Evolutionary conservation across 2,329 filamentous ascomycete species (phyloP).

Genomic region (Dryadomyces quercivorus): DNA sequence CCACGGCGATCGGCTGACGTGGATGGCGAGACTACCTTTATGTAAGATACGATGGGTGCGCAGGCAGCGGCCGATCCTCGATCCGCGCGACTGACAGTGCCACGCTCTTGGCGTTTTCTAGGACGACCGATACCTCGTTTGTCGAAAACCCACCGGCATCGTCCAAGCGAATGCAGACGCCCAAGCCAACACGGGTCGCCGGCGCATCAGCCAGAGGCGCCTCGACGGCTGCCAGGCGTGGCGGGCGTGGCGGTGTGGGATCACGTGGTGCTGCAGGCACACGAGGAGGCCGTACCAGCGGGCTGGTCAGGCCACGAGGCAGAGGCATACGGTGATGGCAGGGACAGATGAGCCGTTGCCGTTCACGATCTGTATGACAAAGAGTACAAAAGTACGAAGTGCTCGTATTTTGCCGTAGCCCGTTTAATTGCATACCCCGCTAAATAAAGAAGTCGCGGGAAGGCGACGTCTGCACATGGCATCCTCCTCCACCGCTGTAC

Average conservation of each 20-base stretch:
- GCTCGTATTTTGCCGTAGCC: neutral
- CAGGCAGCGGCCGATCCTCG: neutral
- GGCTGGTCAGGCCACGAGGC: constrained; percentile 32
- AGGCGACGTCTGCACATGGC: neutral
- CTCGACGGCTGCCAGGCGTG: constrained; percentile 17
- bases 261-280: constrained; percentile 21
- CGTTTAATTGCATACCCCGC: constrained; percentile 10
- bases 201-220: constrained; percentile 27
- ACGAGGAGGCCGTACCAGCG: constrained; percentile 27
- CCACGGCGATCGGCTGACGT: constrained; percentile 21
- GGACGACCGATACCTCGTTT: constrained; percentile 85
- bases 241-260: constrained; percentile 18
- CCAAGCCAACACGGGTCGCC: constrained; percentile 36
- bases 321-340: constrained; percentile 29
- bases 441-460: neutral
- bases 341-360: neutral
- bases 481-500: too few relatives aligned
- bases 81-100: neutral
- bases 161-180: constrained; percentile 35
- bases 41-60: constrained; percentile 36
- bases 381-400: neutral
- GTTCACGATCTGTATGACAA: neutral
- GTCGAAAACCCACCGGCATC: constrained; percentile 66
- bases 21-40: constrained; percentile 70
- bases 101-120: constrained; percentile 19